Conservation (phyloP, 2,329 filamentous ascomycete species). For the Sordariomycetes sp. region DNA sequence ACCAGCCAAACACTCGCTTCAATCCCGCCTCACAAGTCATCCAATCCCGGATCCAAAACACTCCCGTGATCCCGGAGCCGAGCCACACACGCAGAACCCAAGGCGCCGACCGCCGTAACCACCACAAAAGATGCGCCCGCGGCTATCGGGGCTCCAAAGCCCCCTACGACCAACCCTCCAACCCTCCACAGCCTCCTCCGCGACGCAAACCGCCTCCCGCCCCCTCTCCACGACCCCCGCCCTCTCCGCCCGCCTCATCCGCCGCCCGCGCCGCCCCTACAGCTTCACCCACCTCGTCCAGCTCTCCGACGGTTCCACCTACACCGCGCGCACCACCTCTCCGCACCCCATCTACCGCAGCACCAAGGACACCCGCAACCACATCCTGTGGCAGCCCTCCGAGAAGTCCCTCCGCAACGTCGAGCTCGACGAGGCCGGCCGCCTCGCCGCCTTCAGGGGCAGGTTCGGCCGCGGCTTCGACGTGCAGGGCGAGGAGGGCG, state of each 20-base stretch:
- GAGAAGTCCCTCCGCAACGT: slow-evolving; percentile 73
- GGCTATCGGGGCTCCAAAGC: slow-evolving; percentile 3
- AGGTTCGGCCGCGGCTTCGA: slow-evolving; percentile 83
- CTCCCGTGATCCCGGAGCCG: neutral
- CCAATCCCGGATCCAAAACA: neutral
- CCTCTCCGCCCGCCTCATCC: slow-evolving; percentile 68
- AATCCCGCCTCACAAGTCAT: neutral
- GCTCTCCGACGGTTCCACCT: slow-evolving; percentile 83
- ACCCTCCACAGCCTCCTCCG: slow-evolving; percentile 13
- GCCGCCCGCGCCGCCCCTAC: slow-evolving; percentile 84
- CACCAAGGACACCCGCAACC: slow-evolving; percentile 80
- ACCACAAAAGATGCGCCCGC: slow-evolving; percentile 6
- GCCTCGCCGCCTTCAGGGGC: slow-evolving; percentile 73
- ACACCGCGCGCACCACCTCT: slow-evolving; percentile 66
- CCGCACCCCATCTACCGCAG: slow-evolving; percentile 49
- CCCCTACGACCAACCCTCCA: slow-evolving; percentile 15
- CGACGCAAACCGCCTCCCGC: slow-evolving; percentile 12
- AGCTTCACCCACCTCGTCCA: slow-evolving; percentile 95
- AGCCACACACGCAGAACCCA: neutral
- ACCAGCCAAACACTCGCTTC: neutral
- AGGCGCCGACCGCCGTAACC: neutral
- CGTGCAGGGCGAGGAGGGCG: slow-evolving; percentile 22
- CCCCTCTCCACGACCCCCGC: slow-evolving; percentile 12
- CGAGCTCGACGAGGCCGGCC: slow-evolving; percentile 90
- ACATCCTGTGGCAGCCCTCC: slow-evolving; percentile 81